Base-by-base conservation (phyloP, 1,139 yeast genomes). In the Taphrina sp. region DNA sequence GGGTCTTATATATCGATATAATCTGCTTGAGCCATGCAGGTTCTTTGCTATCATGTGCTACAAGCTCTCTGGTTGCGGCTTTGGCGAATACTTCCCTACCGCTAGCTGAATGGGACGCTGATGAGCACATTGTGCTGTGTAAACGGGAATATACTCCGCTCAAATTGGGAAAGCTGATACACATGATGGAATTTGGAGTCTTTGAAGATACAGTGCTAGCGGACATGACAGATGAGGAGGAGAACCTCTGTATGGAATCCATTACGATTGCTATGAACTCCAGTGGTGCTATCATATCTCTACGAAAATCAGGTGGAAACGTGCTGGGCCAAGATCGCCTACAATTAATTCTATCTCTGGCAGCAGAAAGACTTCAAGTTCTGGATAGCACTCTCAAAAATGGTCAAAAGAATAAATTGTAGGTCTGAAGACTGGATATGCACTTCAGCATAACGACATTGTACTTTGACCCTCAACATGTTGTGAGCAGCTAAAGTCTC, bases 201-300 rank as follows among this genome's bases (percentile, higher is more conserved):
- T 58, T 58, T 24, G 49, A 45, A 19, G 49, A 41, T 17, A 33
- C 33, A 12, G 35, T 58, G 23, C 34, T 58, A n/a, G 59, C 60
- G 23, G 60, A 58, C 31, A 46, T 53, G 43, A 45, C 43, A 3
- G 60, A 45, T 19, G 60, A 58, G 12, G 60, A 58, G 42, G 60
- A 45, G 19, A 37, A 28, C 7, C 42, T 58, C 33, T 51, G 52
- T n/a, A 28, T 31, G 23, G 60, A 58, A 38, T 35, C 31, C 14
- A 22, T 58, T 3, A 34, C 36, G 3, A 47, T 58, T 10, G 22
- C 37, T 37, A 35, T 56, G 31, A 35, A 43, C 37, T 28, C 36
- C n/a, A n/a, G 36, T 7, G 43, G 49, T 3, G 31, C 28, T 26
- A 41, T 55, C 12, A 20, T 26, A 7, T 35, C 41, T 12, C 41